Evolutionary conservation across 2,329 filamentous ascomycete species (phyloP), one percentile per base, ranked within the genome.

Genomic region (Ascochyta lentis): DNA sequence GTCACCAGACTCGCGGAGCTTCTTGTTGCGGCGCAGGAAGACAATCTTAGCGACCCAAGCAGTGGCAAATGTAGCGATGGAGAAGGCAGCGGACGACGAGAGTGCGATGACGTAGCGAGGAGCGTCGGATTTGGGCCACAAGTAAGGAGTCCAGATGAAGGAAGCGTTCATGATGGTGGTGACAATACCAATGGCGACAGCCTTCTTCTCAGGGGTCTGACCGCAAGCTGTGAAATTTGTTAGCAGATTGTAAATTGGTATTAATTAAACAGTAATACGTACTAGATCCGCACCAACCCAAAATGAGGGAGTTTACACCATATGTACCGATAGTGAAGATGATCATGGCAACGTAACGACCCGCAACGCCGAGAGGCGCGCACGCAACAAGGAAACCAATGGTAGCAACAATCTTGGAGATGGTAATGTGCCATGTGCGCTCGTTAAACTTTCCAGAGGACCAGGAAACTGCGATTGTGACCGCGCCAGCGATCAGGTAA

Each of bases 391-490:
- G 88, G 75, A 89, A 92, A 4, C 86, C 84, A 0, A 77, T 76
- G 3, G 91, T 79, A 10, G 85, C 84, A 40, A 90, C 77, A 52
- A 80, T 82, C 15, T 90, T 79, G 0, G 89, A 88, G 1, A 85
- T 54, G 0, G 80, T 80, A 56, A 91, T 82, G 73, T 92, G 89
- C 70, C 84, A 85, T 73, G 86, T 91, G 7, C 89, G 83, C 74
- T 92, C 89, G 23, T 87, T 87, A 0, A 86, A 89, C 38, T 81
- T 82, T 71, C 91, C 89, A 12, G 89, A 87, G 69, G 90, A 88
- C 81, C 85, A 87, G 4, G 89, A 86, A 63, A 90, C 90, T 34
- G 80, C 56, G 62, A 87, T 86, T 1, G 86, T 84, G 0, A 83
- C 84, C 38, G 89, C 81, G 24, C 84, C 82, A 67, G 83, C 82